Evolutionary conservation across 129 eudicot genomes (phyloP), one percentile per base, ranked within the genome.

Genomic region (Oenanthe sinensis): DNA sequence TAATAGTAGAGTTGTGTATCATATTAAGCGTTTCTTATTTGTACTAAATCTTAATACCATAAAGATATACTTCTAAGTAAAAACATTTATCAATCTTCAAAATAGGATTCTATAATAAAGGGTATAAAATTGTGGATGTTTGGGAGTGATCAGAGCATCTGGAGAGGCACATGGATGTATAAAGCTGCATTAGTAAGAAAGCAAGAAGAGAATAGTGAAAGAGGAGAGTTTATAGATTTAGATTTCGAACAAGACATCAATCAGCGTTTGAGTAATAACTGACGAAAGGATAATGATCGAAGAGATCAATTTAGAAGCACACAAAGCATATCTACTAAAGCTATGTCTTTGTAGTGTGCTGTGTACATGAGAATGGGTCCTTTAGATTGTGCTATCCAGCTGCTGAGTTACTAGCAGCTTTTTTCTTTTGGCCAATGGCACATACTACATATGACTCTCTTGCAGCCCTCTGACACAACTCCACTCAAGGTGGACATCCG

Each of bases 341-440:
- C 16, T 63, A 37, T 39, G 47, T 44, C 17, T 40, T 55, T 80
- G 78, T 44, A 30, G 79, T 50, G 74, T 52, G 44, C 77, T 82
- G 72, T 43, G 68, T n/a, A n/a, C 40, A 46, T 33, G 42, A 62
- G 65, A 37, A 77, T 52, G 71, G 79, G 78, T 75, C 80, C 79
- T 75, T 37, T 33, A 46, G 54, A 37, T 8, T 10, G 45, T 69
- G 83, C 65, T 74, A 83, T 86, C 84, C 77, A 84, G 81, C 79
- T 80, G 62, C 79, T 81, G 82, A 52, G 19, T 47, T 28, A 67
- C 33, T 30, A 48, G 50, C 77, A 44, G 68, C 79, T 45, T 77
- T 42, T 67, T 71, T 58, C 33, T 26, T 42, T 62, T 60, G 60
- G 58, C 81, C 81, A 49, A 58, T 67, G 62, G 70, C 84, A 74